Base-by-base conservation (phyloP, 73 alveolate species). In the Paramecium bursaria region DNA sequence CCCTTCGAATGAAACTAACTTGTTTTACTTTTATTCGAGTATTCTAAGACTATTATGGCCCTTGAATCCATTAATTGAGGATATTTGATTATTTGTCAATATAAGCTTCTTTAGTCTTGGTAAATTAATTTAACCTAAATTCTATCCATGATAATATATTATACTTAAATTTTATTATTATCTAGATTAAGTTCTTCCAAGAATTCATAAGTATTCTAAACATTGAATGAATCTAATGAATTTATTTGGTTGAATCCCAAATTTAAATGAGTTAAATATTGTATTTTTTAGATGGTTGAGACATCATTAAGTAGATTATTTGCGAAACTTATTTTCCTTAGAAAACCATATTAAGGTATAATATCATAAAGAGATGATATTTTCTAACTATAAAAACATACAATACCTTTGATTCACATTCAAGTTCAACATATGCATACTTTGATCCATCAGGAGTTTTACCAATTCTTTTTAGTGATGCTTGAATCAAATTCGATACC, bases 121-220 rank as follows among this genome's bases (percentile, higher is more conserved):
- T 1, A 73, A 48, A 42, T 79, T 73, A 26, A 79, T 79, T 53
- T 79, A 42, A 11, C 57, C 85, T 1, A 79, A 31, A 21, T 79
- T 48, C 2, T 22, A 22, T 11, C 48, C 74, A n/a, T n/a, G n/a
- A n/a, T n/a, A n/a, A n/a, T n/a, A n/a, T n/a, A n/a, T n/a, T n/a
- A n/a, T n/a, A n/a, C n/a, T n/a, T n/a, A n/a, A 17, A 79, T 79
- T 55, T 54, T 79, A 21, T 79, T 79, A 42, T 73, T 73, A 15
- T 61, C 76, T 25, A 79, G 54, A 27, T 79, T 79, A 14, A 79
- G 54, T 44, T 79, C 89, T 31, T 79, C 89, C 57, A 79, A 42
- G 74, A 79, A 79, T 39, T 48, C 60, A 55, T 53, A 73, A 30
- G 89, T 79, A 54, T 79, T 46, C 15, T 80, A 74, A 3, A 79